Evolutionary conservation across 2,329 filamentous ascomycete species (phyloP).

Genomic region (Sporothrix brasiliensis): DNA sequence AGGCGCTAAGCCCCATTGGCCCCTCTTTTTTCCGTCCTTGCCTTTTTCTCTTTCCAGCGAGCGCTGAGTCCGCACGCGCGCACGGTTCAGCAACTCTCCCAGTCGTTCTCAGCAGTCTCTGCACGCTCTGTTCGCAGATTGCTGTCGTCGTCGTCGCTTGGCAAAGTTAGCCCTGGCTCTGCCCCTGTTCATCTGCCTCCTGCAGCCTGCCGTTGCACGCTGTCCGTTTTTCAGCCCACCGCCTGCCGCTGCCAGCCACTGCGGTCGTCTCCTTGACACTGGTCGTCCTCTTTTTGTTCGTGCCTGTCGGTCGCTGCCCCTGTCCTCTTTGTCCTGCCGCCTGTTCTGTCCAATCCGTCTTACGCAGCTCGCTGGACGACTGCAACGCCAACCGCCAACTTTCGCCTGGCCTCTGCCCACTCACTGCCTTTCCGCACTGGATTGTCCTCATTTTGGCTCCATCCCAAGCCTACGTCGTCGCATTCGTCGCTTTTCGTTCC

Average conservation of each 20-base stretch:
- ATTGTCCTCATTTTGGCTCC: background rate
- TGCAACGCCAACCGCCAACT: constrained; percentile 18
- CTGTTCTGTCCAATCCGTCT: background rate
- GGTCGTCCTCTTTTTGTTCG: too few species aligned
- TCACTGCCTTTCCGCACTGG: too few species aligned
- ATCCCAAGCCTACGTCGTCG: constrained; percentile 5
- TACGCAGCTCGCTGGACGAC: constrained; percentile 2
- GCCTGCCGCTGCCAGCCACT: background rate
- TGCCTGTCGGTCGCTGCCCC: background rate
- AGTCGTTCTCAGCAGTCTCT: background rate
- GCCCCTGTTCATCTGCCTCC: background rate
- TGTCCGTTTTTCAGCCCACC: background rate
- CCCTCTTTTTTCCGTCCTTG: background rate
- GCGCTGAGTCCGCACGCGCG: constrained; percentile 4
- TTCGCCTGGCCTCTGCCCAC: background rate
- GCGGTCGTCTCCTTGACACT: too few species aligned
- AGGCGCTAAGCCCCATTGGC: constrained; percentile 10
- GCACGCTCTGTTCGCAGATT: background rate
- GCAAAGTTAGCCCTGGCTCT: background rate
- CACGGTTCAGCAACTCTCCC: background rate
- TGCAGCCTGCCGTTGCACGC: background rate
- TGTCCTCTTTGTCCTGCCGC: background rate
- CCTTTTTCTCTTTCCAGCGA: too few species aligned
- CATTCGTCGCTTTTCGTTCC: background rate
- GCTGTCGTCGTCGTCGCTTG: background rate